Evolutionary conservation across 1,139 yeast species (phyloP), one percentile per base, ranked within the genome.

Genomic region (Trichomonascaceae sp.): DNA sequence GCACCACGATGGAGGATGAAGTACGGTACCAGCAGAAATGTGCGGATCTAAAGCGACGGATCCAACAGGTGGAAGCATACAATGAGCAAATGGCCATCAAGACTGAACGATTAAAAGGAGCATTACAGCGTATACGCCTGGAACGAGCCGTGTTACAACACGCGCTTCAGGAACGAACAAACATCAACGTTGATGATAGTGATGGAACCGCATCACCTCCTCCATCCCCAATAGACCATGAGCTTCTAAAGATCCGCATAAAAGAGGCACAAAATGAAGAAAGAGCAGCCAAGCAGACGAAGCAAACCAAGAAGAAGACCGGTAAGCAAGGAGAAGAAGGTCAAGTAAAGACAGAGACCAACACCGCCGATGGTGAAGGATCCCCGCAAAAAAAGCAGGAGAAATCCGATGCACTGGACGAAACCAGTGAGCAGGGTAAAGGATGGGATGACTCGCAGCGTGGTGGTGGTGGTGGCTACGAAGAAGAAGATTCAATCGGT

Each of bases 61-160:
- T 89, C 30, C 62, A 65, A 11, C 85, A 79, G 45, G 68, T 87
- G 27, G 93, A 87, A 50, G 76, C 72, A 35, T 74, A 74, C 51
- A 92, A 89, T 54, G 93, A 84, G 50, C 61, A 75, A 5, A 73
- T 85, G 34, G 71, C 87, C 0, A 60, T 85, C 27, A 85, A 93
- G 1, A 72, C 89, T 26, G 70, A 79, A 13, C 71, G 96, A 47
- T 77, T 93, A 5, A 75, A 80, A 45, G 68, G 75, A 16, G 72
- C 87, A 4, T 75, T 87, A 23, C 75, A 87, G 44, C 64, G 97
- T 43, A 62, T 82, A 34, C 71, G 94, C 39, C 65, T 85, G 28
- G 97, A 89, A 52, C 78, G 92, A 48, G 72, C 87, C 1, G 64
- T 87, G 18, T 60, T 89, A 32, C 59, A 87, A 33, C 96, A 89